Evolutionary conservation across 495 filamentous ascomycete genomes (phyloP), one percentile per base, ranked within the genome.

Genomic region (Durotheca rogersii): DNA sequence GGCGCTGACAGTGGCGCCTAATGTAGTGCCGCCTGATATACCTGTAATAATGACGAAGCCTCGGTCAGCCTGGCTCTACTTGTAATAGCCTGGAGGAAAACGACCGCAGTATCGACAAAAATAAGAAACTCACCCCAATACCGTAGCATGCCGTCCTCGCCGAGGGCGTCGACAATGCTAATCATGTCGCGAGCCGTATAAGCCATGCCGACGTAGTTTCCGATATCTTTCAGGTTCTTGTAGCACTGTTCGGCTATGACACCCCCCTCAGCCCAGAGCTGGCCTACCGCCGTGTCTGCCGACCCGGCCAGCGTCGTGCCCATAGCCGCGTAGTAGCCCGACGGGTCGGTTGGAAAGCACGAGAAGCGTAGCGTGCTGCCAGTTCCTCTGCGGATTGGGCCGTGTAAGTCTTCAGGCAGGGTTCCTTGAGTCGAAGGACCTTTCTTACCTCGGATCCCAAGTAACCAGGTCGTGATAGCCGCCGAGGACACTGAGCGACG

Each of bases 131-230:
- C 23, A 73, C 75, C 74, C 72, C 70, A 78, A 46, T 68, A 78
- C 41, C 69, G 55, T 16, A 79, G 46, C 47, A 74, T 14, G 4
- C 75, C 74, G 37, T 75, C 70, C 30, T 75, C 64, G 45, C 54
- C 64, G 2, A 76, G 41, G 3, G 72, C 67, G 41, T 75, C 69
- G 17, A 73, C 72, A 29, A 74, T 65, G 12, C 58, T 47, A 65
- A 80, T 72, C 37, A 73, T 61, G 48, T 75, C 71, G 30, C 71
- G 51, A 3, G 67, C 69, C 20, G 68, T 63, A 31, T 65, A 74
- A 0, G 69, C 60, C 55, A 53, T 53, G 4, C 55, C 49, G 39
- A 58, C 49, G 36, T 6, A 32, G 21, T 45, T 20, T 7, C 49
- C 49, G 17, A 29, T 41, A 15, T 53, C 40, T 5, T 47, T 47